Conservation (phyloP, 2,329 filamentous ascomycete species). For the Fusarium sp. region DNA sequence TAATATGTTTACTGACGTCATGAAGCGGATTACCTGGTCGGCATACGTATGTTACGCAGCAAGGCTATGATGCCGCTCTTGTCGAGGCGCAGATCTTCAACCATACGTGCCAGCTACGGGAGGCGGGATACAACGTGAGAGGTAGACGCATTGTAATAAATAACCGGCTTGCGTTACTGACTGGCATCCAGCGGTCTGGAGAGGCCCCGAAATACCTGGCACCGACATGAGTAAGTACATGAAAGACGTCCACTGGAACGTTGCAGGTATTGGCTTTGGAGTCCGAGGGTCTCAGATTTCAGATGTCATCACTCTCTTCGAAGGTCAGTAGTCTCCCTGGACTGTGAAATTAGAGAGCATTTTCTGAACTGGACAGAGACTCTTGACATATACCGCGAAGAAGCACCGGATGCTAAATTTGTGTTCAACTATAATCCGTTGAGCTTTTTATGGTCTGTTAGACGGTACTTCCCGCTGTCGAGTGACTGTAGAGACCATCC, state of each 20-base stretch:
- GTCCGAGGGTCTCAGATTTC: not conserved
- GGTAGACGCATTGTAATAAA: too few relatives aligned
- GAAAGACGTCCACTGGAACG: constrained; percentile 2
- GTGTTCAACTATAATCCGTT: constrained; percentile 16
- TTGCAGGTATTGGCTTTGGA: not conserved
- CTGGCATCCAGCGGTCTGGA: not conserved
- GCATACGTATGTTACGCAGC: not conserved
- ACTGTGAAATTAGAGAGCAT: fast-evolving
- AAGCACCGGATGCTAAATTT: not conserved
- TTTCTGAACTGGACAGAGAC: not conserved
- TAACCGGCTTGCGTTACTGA: fast-evolving
- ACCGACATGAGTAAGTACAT: not conserved
- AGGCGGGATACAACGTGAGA: constrained; percentile 9
- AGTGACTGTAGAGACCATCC: not conserved
- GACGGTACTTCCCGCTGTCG: not conserved
- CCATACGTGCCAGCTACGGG: not conserved
- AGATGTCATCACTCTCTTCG: not conserved
- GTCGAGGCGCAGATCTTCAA: constrained; percentile 9
- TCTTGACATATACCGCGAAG: constrained; percentile 1
- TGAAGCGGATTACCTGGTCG: not conserved
- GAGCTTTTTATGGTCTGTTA: constrained; percentile 5
- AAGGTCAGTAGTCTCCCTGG: fast-evolving
- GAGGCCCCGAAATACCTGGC: not conserved
- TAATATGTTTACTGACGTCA: fast-evolving
- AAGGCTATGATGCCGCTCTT: not conserved